Evolutionary conservation across 352 stramenopile species (phyloP).

Genomic region (Phytophthora ramorum): DNA sequence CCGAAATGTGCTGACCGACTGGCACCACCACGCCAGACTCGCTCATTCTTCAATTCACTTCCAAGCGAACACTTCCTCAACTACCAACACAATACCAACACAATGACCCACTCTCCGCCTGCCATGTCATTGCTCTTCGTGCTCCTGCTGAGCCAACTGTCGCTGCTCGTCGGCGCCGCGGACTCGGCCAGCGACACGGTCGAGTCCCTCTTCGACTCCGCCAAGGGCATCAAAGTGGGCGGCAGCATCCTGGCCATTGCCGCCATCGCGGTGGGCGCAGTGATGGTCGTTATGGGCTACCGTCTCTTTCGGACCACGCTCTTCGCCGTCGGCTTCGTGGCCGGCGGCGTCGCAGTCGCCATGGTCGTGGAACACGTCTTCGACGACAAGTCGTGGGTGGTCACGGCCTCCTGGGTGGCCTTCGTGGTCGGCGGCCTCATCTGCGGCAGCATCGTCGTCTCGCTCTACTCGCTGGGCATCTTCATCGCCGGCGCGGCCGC

Average conservation of each 20-base stretch:
- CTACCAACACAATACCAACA: conserved; percentile 6
- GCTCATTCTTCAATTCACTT: conserved; percentile 41
- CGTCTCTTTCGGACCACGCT: conserved; percentile 64
- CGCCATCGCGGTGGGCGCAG: conserved; percentile 38
- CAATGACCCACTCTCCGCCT: conserved; percentile 26
- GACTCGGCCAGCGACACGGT: conserved; percentile 45
- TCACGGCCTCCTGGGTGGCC: conserved; percentile 64
- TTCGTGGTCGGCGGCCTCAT: conserved; percentile 64
- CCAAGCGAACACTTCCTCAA: conserved; percentile 4
- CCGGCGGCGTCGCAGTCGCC: conserved; percentile 51
- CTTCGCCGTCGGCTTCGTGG: conserved; percentile 63
- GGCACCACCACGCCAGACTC: not conserved
- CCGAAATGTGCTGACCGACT: conserved; percentile 8
- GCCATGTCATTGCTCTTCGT: conserved; percentile 36
- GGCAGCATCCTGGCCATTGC: conserved; percentile 47
- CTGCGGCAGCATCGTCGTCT: conserved; percentile 51
- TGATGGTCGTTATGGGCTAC: conserved; percentile 60
- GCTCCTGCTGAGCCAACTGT: conserved; percentile 27
- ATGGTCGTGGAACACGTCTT: conserved; percentile 51
- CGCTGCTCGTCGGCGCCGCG: conserved; percentile 12
- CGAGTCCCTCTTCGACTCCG: conserved; percentile 53
- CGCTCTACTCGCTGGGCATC: conserved; percentile 60
- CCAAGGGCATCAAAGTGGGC: conserved; percentile 41
- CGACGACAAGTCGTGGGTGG: conserved; percentile 52
- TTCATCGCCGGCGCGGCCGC: conserved; percentile 60